Base-by-base conservation (phyloP, 2,329 filamentous ascomycete genomes). In the Ampelomyces quisqualis region DNA sequence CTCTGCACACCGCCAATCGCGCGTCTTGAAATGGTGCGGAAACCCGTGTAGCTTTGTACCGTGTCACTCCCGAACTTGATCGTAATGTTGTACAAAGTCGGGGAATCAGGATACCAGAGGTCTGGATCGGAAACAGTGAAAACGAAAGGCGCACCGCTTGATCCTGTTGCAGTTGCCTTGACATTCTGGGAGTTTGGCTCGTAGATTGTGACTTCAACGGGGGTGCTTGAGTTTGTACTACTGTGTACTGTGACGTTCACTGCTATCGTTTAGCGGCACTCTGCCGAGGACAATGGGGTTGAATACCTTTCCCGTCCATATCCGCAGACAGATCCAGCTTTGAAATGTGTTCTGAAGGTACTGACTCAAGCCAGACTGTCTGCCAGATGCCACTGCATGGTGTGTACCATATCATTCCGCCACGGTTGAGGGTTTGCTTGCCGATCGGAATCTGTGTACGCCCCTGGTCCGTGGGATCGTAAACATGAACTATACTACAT, bases 381-480 rank as follows among this genome's bases (percentile, higher is more conserved):
- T 87, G 84, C 85, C 85, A 88, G 49, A 88, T 87, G 4, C 85
- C 85, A 22, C 81, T 84, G 59, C 84, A 88, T 0, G 85, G 80
- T 0, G 80, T 81, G 60, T 88, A 88, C 62, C 85, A 88, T 45
- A 88, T 88, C 52, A 57, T 59, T 52, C 82, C 78, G 8, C 72
- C 75, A 0, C 77, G 79, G 0, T 65, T 68, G 1, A 76, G 57
- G 0, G 76, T 78, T 60, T 85, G 83, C 60, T 86, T 86, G 47
- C 84, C 84, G 29, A 85, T 75, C 0, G 84, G 83, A 28, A 84
- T 82, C 9, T 82, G 74, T 42, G 73, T 70, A 4, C 67, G 64
- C 2, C 72, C 71, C 20, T 62, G 58, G 53, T 87, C 84, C 0
- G 84, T 86, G 0, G 84, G 84, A 45, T 88, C 84, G 38, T 79